Evolutionary conservation across 2,329 filamentous ascomycete species (phyloP), one percentile per base, ranked within the genome.

Genomic region (Xylaria sp.): DNA sequence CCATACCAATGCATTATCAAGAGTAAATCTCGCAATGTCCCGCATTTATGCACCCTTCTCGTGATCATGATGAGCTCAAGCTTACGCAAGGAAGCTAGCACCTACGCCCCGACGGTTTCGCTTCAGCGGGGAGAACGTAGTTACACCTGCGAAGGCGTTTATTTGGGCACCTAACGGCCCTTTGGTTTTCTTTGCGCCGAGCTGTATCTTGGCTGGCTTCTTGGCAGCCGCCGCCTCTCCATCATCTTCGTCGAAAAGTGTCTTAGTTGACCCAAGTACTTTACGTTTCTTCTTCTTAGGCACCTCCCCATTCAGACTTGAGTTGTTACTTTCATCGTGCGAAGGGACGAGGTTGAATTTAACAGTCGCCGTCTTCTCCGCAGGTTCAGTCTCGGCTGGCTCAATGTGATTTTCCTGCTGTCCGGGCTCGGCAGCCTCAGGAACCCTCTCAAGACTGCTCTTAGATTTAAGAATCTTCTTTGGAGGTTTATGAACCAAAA

Each of bases 221-320:
- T 73, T 73, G 6, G 72, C 68, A 20, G 67, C 54, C 26, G 51
- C 54, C 26, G 75, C 76, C 33, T 77, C 81, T 68, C 87, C 87
- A 5, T 84, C 85, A 9, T 92, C 90, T 9, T 91, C 90, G 67
- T 92, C 90, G 73, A 95, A 93, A 6, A 96, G 77, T 3, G 89
- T 92, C 71, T 89, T 88, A 57, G 86, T 88, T 26, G 86, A 84
- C 26, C 90, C 89, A 1, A 92, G 83, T 5, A 93, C 81, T 80
- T 93, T 94, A 70, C 91, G 88, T 83, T 91, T 94, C 84, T 91
- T 93, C 77, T 88, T 90, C 79, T 84, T 87, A 6, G 79, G 81
- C 71, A 85, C 67, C 33, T 77, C 74, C 4, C 82, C 36, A 72
- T 74, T 71, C 10, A 61, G 51, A 65, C 68, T 66, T 23, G 74